Evolutionary conservation across 192 early-diverging fungal species (phyloP).

Genomic region (Umbelopsis sp.): DNA sequence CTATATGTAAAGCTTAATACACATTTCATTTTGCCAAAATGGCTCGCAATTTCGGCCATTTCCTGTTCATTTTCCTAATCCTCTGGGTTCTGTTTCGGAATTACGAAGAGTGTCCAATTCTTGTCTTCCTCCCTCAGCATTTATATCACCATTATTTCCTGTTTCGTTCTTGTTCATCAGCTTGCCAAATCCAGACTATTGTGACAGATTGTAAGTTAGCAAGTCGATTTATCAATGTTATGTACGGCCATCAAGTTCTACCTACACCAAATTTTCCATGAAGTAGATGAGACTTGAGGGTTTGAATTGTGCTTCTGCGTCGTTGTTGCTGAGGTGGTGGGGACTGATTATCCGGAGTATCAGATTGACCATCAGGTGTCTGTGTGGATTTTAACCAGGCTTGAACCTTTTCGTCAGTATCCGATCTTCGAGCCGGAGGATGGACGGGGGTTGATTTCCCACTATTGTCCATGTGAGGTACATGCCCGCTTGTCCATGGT

Average conservation of each 20-base stretch:
- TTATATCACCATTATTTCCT: not conserved
- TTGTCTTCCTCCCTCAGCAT: not conserved
- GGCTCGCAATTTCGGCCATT: too few species aligned
- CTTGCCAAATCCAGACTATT: not conserved
- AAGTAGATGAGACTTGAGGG: slow-evolving; percentile 3
- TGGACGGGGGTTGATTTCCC: not conserved
- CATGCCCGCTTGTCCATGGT: slow-evolving; percentile 7
- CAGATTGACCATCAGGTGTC: not conserved
- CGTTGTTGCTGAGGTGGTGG: not conserved
- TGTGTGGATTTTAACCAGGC: not conserved
- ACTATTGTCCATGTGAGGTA: not conserved
- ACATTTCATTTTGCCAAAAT: not conserved
- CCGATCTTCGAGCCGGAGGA: not conserved
- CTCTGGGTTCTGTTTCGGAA: not conserved
- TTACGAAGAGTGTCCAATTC: not conserved
- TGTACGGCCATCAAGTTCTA: not conserved
- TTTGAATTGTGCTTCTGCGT: slow-evolving; percentile 3
- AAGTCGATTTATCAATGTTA: not conserved
- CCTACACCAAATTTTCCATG: slow-evolving; percentile 3
- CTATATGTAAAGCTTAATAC: not conserved
- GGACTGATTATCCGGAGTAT: not conserved
- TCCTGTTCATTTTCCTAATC: not conserved
- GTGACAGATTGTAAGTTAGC: not conserved
- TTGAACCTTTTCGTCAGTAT: slow-evolving; percentile 12
- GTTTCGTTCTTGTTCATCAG: slow-evolving; percentile 3